A percentile compares a stretch with the other conserved stretches of the same genome.
Evolutionary conservation across 1,139 yeast species (phyloP).

Genomic region (Diutina pseudorugosa): DNA sequence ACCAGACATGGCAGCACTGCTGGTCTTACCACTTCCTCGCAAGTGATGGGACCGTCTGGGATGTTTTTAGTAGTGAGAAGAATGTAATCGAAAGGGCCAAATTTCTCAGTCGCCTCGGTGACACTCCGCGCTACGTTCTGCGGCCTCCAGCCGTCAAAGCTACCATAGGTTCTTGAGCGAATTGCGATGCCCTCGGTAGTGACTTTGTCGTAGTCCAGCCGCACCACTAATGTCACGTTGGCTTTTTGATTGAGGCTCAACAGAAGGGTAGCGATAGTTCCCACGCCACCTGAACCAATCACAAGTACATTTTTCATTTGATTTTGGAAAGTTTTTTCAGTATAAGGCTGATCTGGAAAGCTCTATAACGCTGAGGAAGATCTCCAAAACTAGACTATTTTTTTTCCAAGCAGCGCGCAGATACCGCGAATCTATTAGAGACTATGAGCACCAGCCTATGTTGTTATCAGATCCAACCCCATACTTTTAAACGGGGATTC

Average conservation of each 20-base stretch:
- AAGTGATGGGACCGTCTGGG: constrained; percentile 45
- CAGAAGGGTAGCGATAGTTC: constrained; percentile 55
- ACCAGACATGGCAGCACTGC: constrained; percentile 38
- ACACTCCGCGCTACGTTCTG: constrained; percentile 27
- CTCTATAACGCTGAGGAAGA: not conserved
- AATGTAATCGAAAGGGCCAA: constrained; percentile 52
- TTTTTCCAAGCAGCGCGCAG: not conserved
- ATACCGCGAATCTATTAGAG: not conserved
- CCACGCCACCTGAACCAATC: constrained; percentile 71
- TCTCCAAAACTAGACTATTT: not conserved
- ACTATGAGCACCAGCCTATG: not conserved
- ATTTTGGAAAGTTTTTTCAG: not conserved
- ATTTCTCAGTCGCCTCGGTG: constrained; percentile 25
- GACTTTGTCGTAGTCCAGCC: constrained; percentile 55
- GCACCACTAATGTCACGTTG: constrained; percentile 47
- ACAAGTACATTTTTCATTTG: constrained; percentile 20
- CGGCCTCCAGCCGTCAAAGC: constrained; percentile 42
- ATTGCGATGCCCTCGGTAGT: constrained; percentile 42
- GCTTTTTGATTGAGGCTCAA: constrained; percentile 31
- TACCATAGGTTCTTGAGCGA: constrained; percentile 52
- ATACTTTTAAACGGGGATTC: not conserved
- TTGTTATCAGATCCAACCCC: not conserved
- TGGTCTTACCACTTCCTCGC: constrained; percentile 48
- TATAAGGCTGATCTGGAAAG: not conserved
- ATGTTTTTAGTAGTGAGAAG: constrained; percentile 62